Evolutionary conservation across 352 stramenopile species (phyloP), one percentile per base, ranked within the genome.

Genomic region (Hyaloperonospora brassicae): DNA sequence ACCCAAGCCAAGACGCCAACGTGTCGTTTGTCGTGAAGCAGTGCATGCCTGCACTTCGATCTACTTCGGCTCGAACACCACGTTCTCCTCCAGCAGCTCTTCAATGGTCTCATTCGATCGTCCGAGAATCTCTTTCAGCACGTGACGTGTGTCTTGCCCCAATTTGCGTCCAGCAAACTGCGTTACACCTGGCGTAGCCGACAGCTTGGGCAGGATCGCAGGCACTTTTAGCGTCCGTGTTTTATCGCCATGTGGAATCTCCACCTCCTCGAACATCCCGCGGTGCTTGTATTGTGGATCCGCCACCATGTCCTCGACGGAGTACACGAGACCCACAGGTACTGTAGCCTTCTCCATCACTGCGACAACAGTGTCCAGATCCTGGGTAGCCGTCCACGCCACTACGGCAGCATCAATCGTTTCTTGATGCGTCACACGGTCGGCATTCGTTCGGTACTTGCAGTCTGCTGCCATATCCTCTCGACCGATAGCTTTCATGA

Each of bases 171-270:
- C 82, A 1, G 79, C 72, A 61, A 79, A 90, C 46, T 68, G 62
- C 34, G 82, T 89, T 17, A 62, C 59, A 12, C 80, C 80, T 0
- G 80, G 80, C 11, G 80, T 90, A 0, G 47, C 59, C 24, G 70
- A 64, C 24, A 93, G 61, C 57, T 93, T 90, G 0, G 82, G 82
- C 41, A 87, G 62, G 51, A 93, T 86, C n/a, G 80, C 76, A 41
- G 82, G 79, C 36, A 90, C 63, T 60, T 84, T 83, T 24, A 88
- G 64, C 45, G 63, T 66, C 7, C 64, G 65, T 24, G 50, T 67
- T 27, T 43, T 48, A 12, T 68, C 54, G 8, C 56, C 54, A 38
- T 65, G 63, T 0, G 61, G 59, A 47, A 90, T 86, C 42, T 68
- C 44, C 38, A 89, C 78, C 30, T 76, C 62, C 49, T 91, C 80